phyloP scores from a whole-genome alignment of 108 stramenopile species.

The Chaetoceros tenuissimus region DNA sequence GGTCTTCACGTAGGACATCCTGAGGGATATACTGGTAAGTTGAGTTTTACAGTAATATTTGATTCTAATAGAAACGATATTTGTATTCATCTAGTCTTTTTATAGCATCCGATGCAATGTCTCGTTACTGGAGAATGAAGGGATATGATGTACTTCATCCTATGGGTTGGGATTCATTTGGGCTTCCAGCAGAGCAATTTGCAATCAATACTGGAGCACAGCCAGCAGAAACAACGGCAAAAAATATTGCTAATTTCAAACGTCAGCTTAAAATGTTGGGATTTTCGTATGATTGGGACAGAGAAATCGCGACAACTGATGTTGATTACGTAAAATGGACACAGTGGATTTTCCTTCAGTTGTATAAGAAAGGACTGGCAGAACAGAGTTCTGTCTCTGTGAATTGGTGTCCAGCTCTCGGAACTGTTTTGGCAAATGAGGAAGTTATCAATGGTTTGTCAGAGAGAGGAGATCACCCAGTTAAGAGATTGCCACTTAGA shows the following conservation, averaged over 20 bases:
- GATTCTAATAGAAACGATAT: not conserved
- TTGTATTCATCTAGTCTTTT: not conserved
- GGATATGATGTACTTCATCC: slow-evolving; percentile 96
- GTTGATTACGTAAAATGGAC: slow-evolving; percentile 95
- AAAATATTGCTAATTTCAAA: slow-evolving; percentile 95
- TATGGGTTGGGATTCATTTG: slow-evolving; percentile 99
- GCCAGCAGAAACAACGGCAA: slow-evolving; percentile 87
- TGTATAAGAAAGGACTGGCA: slow-evolving; percentile 88
- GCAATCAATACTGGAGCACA: slow-evolving; percentile 95
- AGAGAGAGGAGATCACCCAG: slow-evolving; percentile 92
- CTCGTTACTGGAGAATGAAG: slow-evolving; percentile 96
- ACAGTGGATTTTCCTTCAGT: slow-evolving; percentile 95
- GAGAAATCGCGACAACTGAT: slow-evolving; percentile 94
- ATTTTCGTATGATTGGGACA: slow-evolving; percentile 96
- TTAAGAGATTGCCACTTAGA: slow-evolving; percentile 77
- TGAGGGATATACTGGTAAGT: slow-evolving; percentile 88
- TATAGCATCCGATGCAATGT: slow-evolving; percentile 92
- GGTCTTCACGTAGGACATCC: slow-evolving; percentile 97
- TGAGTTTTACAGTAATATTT: not conserved
- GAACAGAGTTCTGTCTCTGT: slow-evolving; percentile 81
- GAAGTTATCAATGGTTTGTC: slow-evolving; percentile 96
- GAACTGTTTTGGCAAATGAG: slow-evolving; percentile 98
- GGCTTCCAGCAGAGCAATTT: slow-evolving; percentile 99
- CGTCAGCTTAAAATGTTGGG: slow-evolving; percentile 93
- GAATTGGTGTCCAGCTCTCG: slow-evolving; percentile 97